Base-by-base conservation (phyloP, 2,329 filamentous ascomycete genomes). In the Tolypocladium nubicola region DNA sequence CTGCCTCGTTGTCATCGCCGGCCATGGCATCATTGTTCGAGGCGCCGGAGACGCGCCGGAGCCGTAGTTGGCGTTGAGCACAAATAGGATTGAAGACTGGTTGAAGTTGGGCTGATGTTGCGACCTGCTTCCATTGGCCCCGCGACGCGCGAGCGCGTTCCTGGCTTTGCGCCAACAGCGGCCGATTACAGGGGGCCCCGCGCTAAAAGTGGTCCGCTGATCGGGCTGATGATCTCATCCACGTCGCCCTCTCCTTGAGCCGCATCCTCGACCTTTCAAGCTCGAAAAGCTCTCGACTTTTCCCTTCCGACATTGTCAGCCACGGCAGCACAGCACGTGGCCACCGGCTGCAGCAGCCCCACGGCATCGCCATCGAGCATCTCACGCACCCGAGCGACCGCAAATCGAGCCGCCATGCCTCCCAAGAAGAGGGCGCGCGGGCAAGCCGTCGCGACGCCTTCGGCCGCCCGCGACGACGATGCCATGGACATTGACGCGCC, bases 351-450 rank as follows among this genome's bases (percentile, higher is more conserved):
- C 19, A 11, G 19, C 19, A 21, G 19, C 5, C 30, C 3, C n/a
- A 9, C 19, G 13, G 3, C 8, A 35, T 4, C 19, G 5, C 19
- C 9, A 6, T 21, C 9, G 30, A 50, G 47, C 16, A 13, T 9
- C n/a, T 11, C 13, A 6, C 30, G 16, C 35, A 11, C 10, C 3
- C 16, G 7, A 13, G 43, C 26, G 13, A 7, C 23, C 26, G 11
- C 53, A 4, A 4, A 21, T 41, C 30, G 40, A 41, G 23, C 55
- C 58, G 67, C 62, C 52, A 90, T 90, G 87, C 83, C 86, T 56
- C 87, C 86, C 1, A 81, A 83, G 62, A 91, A 90, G 71, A 87
- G 84, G 65, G 79, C 80, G 41, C 86, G 83, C 65, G 73, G 78
- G 50, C 78, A 77, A 56, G 77, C 81, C 38, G 77, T 79, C 53